Conservation (phyloP, 2,329 filamentous ascomycete genomes). For the Metarhizium anisopliae region DNA sequence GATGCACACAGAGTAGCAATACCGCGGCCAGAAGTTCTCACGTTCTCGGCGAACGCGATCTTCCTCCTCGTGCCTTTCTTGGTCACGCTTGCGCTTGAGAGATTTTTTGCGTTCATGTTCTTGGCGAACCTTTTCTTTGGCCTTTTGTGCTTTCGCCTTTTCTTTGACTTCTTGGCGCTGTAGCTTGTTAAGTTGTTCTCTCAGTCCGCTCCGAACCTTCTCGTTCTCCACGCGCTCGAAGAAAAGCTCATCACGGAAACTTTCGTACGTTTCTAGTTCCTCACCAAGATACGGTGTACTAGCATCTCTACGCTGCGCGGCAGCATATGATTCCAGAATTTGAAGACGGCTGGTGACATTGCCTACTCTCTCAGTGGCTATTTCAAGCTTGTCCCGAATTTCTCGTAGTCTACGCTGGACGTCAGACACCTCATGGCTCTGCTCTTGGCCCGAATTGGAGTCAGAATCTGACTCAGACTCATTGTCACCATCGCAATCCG, state of each 20-base stretch:
- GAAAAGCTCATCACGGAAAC: slow-evolving; percentile 33
- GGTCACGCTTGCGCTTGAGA: slow-evolving; percentile 24
- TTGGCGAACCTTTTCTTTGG: slow-evolving; percentile 23
- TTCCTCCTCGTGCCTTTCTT: slow-evolving; percentile 32
- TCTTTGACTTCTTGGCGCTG: slow-evolving; percentile 19
- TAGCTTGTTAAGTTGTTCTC: slow-evolving; percentile 19
- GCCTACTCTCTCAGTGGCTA: slow-evolving; percentile 12
- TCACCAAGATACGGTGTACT: slow-evolving; percentile 17
- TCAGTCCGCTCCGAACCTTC: slow-evolving; percentile 21
- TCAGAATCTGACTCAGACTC: slow-evolving; percentile 11
- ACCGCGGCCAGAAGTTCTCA: slow-evolving; percentile 38
- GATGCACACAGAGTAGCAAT: slow-evolving; percentile 38
- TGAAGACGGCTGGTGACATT: slow-evolving; percentile 25
- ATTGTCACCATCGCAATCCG: slow-evolving; percentile 17
- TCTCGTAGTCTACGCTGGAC: slow-evolving; percentile 19
- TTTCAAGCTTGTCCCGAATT: slow-evolving; percentile 13
- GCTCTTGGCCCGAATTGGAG: slow-evolving; percentile 16
- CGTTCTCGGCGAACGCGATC: slow-evolving; percentile 32
- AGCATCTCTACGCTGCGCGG: not conserved
- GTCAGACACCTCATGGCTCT: slow-evolving; percentile 7
- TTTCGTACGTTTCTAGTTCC: slow-evolving; percentile 30
- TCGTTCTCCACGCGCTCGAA: slow-evolving; percentile 30
- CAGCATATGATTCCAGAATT: slow-evolving; percentile 32
- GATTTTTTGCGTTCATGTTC: slow-evolving; percentile 25
- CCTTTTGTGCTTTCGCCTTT: slow-evolving; percentile 19